Conservation (phyloP, 1,284 basidiomycete genomes). For the Cystobasidiaceae sp. region DNA sequence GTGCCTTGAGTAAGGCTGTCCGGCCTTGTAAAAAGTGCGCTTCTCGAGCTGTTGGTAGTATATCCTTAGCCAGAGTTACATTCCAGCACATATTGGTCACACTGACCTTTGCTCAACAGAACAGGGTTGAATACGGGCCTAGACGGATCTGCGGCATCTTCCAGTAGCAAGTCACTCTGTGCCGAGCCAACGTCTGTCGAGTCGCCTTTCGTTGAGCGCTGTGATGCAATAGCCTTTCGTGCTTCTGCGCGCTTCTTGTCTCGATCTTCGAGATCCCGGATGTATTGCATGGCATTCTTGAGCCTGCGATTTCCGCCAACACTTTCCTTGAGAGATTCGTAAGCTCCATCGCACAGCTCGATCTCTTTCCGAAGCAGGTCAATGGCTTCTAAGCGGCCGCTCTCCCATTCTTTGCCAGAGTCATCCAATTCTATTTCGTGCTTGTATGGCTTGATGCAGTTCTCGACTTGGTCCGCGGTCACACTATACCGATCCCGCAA, state of each 20-base stretch:
- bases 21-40: conserved; percentile 82
- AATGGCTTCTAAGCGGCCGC: conserved; percentile 68
- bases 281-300: conserved; percentile 71
- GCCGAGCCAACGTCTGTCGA: conserved; percentile 37
- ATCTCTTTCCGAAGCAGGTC: conserved; percentile 79
- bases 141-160: conserved; percentile 51
- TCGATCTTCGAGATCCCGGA: conserved; percentile 73
- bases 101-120: conserved; percentile 78
- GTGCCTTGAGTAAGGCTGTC: conserved; percentile 72
- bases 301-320: conserved; percentile 80
- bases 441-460: conserved; percentile 99
- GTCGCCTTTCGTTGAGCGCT: conserved; percentile 47
- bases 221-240: conserved; percentile 42
- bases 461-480: conserved; percentile 97
- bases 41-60: conserved; percentile 64
- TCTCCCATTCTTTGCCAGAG: conserved; percentile 84
- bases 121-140: conserved; percentile 70
- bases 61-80: not conserved
- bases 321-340: conserved; percentile 75
- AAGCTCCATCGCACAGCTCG: conserved; percentile 68
- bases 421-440: conserved; percentile 78
- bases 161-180: conserved; percentile 45
- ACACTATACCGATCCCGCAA: conserved; percentile 84
- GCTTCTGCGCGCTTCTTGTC: conserved; percentile 60
- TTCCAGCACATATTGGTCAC: not conserved